Evolutionary conservation across 2,329 filamentous ascomycete species (phyloP), one percentile per base, ranked within the genome.

Genomic region (Apiospora arundinis): DNA sequence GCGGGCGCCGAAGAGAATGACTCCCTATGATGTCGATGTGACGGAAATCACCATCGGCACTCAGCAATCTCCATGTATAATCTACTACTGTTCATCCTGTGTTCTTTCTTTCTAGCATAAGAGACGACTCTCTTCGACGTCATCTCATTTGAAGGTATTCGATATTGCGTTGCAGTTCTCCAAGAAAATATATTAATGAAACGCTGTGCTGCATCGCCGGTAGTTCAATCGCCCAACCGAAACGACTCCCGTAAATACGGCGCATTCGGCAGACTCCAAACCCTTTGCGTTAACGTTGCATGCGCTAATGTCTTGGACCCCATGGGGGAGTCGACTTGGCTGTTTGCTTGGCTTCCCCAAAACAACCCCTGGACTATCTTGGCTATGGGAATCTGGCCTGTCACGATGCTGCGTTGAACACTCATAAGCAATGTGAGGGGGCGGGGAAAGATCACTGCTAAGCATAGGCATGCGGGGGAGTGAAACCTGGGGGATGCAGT

Each of bases 381-480:
- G 56, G 56, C 56, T 21, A 21, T 40, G 18, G 2, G 9, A 1
- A 3, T n/a, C 11, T 4, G 18, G 14, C 56, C 56, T 63, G 56
- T 63, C 16, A 40, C 9, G 56, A 40, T 40, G 9, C 32, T 12
- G 56, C 18, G 40, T 40, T 40, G 28, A 9, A 32, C 18, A 7
- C 4, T 6, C 18, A 40, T 5, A n/a, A n/a, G 11, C 8, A 6
- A 14, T n/a, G 18, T 11, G 18, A 63, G 28, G 56, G 11, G 40
- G 56, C 56, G 56, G 56, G 52, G 56, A 32, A 52, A 60, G 8
- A 9, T 40, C 32, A 37, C 18, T 32, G 8, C 32, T 63, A 63
- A 37, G 56, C 28, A 40, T 40, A n/a, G 21, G 56, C 56, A 63
- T 63, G 56, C 56, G 56, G 56, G 56, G 56, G 56, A 63, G 18